Base-by-base conservation (phyloP, 2,329 filamentous ascomycete genomes). In the Botryotinia calthae region DNA sequence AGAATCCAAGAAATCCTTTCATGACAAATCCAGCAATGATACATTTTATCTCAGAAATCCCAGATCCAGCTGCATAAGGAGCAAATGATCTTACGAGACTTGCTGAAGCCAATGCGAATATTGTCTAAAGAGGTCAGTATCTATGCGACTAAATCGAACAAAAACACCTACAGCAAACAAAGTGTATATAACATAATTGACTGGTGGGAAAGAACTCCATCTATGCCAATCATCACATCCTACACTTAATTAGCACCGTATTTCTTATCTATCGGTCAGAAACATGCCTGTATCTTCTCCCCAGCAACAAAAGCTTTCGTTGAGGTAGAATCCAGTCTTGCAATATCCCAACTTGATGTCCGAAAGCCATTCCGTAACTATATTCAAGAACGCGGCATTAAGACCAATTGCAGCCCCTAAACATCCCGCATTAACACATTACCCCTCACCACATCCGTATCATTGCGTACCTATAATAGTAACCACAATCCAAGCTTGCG, bases 11-110 rank as follows among this genome's bases (percentile, higher is more conserved):
- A 80, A 99, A 99, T 0, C 95, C 96, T 83, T 98, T 98, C 96
- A 99, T 99, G 67, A 98, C 93, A 81, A 99, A 99, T 4, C 96
- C 96, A 7, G 95, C 96, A 80, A 99, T 97, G 80, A 99, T 98
- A 83, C 94, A 97, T 83, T 99, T 99, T 86, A 99, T 99, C 84
- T 99, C 96, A 20, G 94, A 98, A 73, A 99, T 99, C 58, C 96
- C 96, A 20, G 94, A 97, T 25, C 96, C 96, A 48, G 96, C 96
- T 18, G 96, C 96, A 81, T 99, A 99, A 0, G 96, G 96, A 7
- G 96, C 95, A 82, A 96, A 98, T 1, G 89, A 90, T 81, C 94
- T 96, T 80, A 99, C 96, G 58, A 99, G 86, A 54, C 88, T 90
- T 0, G 95, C 95, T 3, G 95, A 91, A 5, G 91, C 91, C 71